Percentiles rank a stretch among this genome's conserved stretches.
These are phyloP conservation scores for Russula foetens DNA, from an alignment of 768 basidiomycete genomes.

Conservation along the genomic window DNA sequence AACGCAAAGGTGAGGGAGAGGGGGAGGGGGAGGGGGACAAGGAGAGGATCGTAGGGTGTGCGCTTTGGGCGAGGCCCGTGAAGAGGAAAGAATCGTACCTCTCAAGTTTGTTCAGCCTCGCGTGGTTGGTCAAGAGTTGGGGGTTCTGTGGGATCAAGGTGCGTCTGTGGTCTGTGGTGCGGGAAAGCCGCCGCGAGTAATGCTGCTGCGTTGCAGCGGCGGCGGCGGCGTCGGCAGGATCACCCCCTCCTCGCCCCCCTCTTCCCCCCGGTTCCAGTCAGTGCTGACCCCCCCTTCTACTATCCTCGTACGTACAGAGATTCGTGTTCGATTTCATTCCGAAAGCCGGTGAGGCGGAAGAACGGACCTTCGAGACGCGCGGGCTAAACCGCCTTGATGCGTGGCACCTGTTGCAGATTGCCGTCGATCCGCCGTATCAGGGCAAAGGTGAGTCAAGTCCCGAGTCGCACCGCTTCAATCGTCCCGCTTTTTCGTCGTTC, in stretches of 20 bases:
- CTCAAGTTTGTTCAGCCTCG: conserved; percentile 13
- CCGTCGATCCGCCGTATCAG: conserved; percentile 16
- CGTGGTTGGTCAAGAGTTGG: conserved; percentile 15
- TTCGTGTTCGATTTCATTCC: conserved; percentile 7
- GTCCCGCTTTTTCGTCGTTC: background rate
- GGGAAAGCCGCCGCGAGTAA: too few species aligned
- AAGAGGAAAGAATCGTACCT: conserved; percentile 5
- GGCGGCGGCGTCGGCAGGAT: too few species aligned
- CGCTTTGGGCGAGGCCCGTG: conserved; percentile 20
- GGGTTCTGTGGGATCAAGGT: conserved; percentile 17
- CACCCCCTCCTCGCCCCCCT: too few species aligned
- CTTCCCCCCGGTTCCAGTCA: too few species aligned
- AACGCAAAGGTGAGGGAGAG: too few species aligned
- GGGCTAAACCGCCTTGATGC: conserved; percentile 10
- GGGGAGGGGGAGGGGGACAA: too few species aligned
- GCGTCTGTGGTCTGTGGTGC: background rate
- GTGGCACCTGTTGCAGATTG: conserved; percentile 18
- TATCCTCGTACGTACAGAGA: conserved; percentile 5
- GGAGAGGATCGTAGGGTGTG: conserved; percentile 13
- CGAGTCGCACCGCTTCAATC: too few species aligned
- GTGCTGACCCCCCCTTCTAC: too few species aligned
- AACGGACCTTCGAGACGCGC: conserved; percentile 9
- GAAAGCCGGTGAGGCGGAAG: conserved; percentile 5
- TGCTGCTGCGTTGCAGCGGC: too few species aligned
- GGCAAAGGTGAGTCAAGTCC: conserved; percentile 17